Evolutionary conservation across 768 basidiomycete genomes (phyloP).

Genomic region (Lactarius pseudohatsudake): DNA sequence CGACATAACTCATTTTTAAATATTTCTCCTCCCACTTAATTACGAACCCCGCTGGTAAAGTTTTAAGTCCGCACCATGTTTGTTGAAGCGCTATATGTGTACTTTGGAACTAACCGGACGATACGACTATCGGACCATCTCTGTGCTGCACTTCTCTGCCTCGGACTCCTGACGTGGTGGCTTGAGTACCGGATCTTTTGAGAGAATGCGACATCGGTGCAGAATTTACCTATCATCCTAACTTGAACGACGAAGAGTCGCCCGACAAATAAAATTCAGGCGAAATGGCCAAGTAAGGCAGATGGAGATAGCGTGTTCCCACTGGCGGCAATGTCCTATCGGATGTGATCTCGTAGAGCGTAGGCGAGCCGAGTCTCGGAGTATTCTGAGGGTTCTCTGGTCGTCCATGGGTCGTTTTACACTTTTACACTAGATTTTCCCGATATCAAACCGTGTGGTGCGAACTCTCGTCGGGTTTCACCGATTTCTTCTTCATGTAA

Average conservation of each 20-base stretch:
- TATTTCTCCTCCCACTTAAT: no score
- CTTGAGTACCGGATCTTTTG: neutral
- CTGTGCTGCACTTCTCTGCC: no score
- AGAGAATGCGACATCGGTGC: neutral
- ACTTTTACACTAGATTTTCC: neutral
- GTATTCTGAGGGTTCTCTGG: neutral
- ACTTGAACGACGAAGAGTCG: neutral
- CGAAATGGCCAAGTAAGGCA: neutral
- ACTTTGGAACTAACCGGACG: no score
- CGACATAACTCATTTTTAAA: no score
- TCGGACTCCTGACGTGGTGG: no score
- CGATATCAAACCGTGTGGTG: neutral
- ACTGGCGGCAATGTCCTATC: neutral
- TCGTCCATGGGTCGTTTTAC: neutral
- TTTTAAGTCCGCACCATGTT: no score
- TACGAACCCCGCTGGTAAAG: no score
- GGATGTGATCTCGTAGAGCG: neutral
- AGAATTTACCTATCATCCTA: neutral
- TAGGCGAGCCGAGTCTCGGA: neutral
- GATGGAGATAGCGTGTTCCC: no score
- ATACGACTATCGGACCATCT: no score
- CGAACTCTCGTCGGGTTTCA: slow-evolving; percentile 7
- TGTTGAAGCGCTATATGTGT: no score
- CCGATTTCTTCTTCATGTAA: neutral
- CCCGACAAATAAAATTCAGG: neutral